These are phyloP conservation scores for Talaromyces piceae DNA, from an alignment of 2,329 filamentous ascomycete species.

Conservation along the genomic window DNA sequence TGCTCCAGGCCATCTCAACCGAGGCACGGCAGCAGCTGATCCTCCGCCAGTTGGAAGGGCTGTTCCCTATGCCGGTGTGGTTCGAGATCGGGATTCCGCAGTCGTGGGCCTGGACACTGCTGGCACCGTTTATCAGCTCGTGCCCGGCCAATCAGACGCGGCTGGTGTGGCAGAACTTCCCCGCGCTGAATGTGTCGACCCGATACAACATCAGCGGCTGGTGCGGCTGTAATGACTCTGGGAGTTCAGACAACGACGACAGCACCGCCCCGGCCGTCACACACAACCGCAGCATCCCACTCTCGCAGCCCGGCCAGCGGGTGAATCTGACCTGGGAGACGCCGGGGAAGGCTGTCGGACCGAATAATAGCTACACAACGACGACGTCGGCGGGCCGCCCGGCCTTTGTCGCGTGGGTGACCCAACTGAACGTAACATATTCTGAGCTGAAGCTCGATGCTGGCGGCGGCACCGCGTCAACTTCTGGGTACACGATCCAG, in stretches of 20 bases:
- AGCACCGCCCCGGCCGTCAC: slow-evolving; percentile 59
- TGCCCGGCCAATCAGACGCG: slow-evolving; percentile 68
- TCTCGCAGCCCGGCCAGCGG: slow-evolving; percentile 66
- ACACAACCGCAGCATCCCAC: slow-evolving; percentile 61
- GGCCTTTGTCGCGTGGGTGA: slow-evolving; percentile 66
- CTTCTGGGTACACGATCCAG: slow-evolving; percentile 62
- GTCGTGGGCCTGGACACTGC: slow-evolving; percentile 74
- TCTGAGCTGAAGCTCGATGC: slow-evolving; percentile 51
- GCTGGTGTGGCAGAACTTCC: slow-evolving; percentile 79
- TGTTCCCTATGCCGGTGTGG: slow-evolving; percentile 77
- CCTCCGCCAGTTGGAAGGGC: slow-evolving; percentile 73
- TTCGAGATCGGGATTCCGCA: slow-evolving; percentile 74
- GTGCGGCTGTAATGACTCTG: too few species aligned
- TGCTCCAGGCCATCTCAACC: slow-evolving; percentile 68
- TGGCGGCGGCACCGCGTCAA: slow-evolving; percentile 21
- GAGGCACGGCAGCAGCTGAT: slow-evolving; percentile 78
- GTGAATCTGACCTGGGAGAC: slow-evolving; percentile 67
- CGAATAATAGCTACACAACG: slow-evolving; percentile 77
- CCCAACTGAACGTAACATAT: slow-evolving; percentile 69
- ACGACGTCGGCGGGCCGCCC: slow-evolving; percentile 50
- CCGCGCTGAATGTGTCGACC: slow-evolving; percentile 62
- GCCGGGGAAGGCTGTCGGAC: slow-evolving; percentile 61
- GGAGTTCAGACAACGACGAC: slow-evolving; percentile 25
- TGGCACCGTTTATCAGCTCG: slow-evolving; percentile 72
- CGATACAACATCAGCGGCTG: slow-evolving; percentile 52